Conservation (phyloP, 495 filamentous ascomycete genomes). For the Saxophila tyrrhenica region DNA sequence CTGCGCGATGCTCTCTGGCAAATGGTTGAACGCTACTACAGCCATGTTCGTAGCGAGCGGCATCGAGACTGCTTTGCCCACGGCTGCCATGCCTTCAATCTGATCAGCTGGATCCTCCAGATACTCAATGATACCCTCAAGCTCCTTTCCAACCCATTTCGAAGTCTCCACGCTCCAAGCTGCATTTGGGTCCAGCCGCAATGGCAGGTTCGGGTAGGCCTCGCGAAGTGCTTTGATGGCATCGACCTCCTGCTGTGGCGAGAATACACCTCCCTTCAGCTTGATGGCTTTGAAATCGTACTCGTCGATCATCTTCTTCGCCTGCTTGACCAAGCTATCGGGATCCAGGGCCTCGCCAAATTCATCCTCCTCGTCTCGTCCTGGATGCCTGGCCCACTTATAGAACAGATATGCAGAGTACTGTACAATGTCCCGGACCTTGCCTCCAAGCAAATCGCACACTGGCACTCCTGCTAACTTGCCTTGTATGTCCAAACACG, state of each 20-base stretch:
- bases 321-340: background rate
- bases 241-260: background rate
- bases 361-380: background rate
- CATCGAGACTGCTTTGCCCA: background rate
- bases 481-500: no score
- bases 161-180: background rate
- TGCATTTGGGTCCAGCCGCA: background rate
- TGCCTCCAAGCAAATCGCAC: background rate
- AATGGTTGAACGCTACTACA: background rate
- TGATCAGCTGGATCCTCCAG: background rate
- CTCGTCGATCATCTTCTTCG: background rate
- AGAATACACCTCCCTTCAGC: background rate
- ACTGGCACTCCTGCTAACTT: no score
- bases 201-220: background rate
- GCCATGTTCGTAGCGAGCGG: background rate
- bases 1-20: background rate
- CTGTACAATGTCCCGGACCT: background rate
- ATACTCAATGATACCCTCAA: background rate
- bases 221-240: background rate
- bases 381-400: background rate
- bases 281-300: slow-evolving; percentile 1
- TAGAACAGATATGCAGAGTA: slow-evolving; percentile 1
- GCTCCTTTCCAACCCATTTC: slow-evolving; percentile 1
- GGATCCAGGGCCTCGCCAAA: background rate
- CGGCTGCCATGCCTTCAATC: background rate